Evolutionary conservation across 2,329 filamentous ascomycete species (phyloP).

Genomic region (Alternaria viburni): DNA sequence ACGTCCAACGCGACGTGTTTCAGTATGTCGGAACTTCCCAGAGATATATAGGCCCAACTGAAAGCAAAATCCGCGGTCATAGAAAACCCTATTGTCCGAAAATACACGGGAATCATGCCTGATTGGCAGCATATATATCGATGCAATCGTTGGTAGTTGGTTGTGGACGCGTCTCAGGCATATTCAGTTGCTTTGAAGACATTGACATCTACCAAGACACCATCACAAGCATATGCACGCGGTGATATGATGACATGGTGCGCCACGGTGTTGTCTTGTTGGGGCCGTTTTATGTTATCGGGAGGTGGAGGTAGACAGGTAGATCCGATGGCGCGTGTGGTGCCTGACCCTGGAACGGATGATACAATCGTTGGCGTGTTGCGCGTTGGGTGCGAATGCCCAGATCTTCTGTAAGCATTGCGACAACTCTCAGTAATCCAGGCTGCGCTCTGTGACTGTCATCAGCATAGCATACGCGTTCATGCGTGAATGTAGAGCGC

Average conservation of each 20-base stretch:
- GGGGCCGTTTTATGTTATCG: neutral
- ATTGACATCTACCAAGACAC: neutral
- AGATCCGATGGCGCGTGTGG: neutral
- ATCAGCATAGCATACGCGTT: neutral
- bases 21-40: conserved; percentile 8
- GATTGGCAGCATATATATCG: neutral
- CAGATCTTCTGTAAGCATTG: neutral
- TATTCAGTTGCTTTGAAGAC: neutral
- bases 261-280: neutral
- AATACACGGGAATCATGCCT: neutral
- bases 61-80: neutral
- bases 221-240: neutral
- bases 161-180: neutral
- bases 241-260: neutral
- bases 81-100: neutral
- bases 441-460: neutral
- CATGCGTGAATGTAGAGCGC: neutral
- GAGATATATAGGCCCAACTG: neutral
- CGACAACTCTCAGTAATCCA: neutral
- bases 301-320: neutral
- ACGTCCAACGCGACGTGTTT: conserved; percentile 15
- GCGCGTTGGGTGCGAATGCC: neutral
- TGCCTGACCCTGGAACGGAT: neutral
- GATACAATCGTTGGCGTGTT: neutral
- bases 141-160: neutral